Evolutionary conservation across 495 filamentous ascomycete species (phyloP).

Genomic region (Pyrenula aspistea): DNA sequence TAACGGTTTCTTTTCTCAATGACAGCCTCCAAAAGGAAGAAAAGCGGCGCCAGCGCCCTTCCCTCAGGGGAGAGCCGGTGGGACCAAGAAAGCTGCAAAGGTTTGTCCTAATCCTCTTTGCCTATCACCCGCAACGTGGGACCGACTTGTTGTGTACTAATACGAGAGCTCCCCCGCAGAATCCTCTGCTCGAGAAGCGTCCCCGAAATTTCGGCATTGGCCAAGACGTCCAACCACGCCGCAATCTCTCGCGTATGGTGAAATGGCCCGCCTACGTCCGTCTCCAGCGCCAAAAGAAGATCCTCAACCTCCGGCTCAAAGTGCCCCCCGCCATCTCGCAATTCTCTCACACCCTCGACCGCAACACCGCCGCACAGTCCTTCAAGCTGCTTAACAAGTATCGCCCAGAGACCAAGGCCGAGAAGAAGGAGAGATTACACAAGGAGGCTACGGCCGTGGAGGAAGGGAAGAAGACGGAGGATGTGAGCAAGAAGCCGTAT

Average conservation of each 20-base stretch:
- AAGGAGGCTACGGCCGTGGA: slow-evolving; percentile 95
- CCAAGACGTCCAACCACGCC: slow-evolving; percentile 94
- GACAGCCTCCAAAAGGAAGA: slow-evolving; percentile 99
- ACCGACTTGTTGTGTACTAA: slow-evolving; percentile 27
- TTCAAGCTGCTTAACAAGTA: slow-evolving; percentile 99
- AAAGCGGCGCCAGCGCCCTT: slow-evolving; percentile 93
- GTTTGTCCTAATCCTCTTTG: slow-evolving; percentile 39
- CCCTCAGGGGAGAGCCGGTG: slow-evolving; percentile 82
- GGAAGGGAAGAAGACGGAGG: slow-evolving; percentile 99
- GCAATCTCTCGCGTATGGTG: slow-evolving; percentile 97
- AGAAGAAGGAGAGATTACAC: slow-evolving; percentile 99
- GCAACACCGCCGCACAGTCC: slow-evolving; percentile 90
- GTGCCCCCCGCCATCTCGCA: slow-evolving; percentile 95
- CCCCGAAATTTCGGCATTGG: slow-evolving; percentile 97
- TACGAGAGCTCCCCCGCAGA: slow-evolving; percentile 40
- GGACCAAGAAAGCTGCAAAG: slow-evolving; percentile 88
- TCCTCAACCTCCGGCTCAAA: slow-evolving; percentile 96
- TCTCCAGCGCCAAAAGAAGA: slow-evolving; percentile 99
- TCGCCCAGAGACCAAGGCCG: slow-evolving; percentile 94
- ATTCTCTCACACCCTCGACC: slow-evolving; percentile 95
- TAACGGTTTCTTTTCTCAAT: slow-evolving; percentile 99
- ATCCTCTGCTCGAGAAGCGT: slow-evolving; percentile 98
- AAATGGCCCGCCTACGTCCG: slow-evolving; percentile 99
- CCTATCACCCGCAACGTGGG: too few species aligned
- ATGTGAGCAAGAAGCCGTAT: slow-evolving; percentile 99